Percentiles rank a stretch among this genome's conserved stretches.
Conservation (phyloP, 345 rosid genomes). For the Nephelium lappaceum region DNA sequence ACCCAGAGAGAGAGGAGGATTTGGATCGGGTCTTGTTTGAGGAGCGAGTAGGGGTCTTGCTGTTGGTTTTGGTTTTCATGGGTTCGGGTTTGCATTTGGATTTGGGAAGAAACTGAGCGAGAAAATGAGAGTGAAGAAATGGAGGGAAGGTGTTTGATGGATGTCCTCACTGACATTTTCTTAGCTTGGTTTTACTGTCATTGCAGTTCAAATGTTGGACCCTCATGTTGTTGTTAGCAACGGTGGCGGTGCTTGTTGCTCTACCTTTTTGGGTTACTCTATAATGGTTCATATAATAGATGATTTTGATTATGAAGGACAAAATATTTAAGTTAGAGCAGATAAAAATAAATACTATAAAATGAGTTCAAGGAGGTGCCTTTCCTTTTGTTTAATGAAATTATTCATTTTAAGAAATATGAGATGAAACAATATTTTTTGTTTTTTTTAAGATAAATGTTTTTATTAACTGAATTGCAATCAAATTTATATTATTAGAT, state of each 20-base stretch:
- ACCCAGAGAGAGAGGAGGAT: constrained; percentile 84
- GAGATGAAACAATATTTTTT: no score
- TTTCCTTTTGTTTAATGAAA: no score
- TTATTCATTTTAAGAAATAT: no score
- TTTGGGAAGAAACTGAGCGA: constrained; percentile 37
- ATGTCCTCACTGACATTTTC: constrained; percentile 50
- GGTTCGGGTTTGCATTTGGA: background rate
- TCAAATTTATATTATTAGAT: no score
- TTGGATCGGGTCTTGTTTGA: constrained; percentile 84
- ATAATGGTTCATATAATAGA: no score
- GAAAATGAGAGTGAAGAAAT: background rate
- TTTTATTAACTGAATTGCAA: no score
- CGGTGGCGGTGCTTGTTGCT: background rate
- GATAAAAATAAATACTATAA: no score
- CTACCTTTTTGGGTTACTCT: background rate
- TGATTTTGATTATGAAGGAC: no score
- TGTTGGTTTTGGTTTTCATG: constrained; percentile 15
- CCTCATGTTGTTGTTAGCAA: background rate
- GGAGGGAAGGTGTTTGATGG: constrained; percentile 66
- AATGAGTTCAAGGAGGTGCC: background rate
- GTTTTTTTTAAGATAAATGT: no score
- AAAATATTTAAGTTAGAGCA: no score
- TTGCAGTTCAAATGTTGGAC: background rate
- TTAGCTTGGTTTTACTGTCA: background rate
- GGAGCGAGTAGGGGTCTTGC: constrained; percentile 59